Evolutionary conservation across 1,284 basidiomycete genomes (phyloP), one percentile per base, ranked within the genome.

Genomic region (Ustilago vetiveriae): DNA sequence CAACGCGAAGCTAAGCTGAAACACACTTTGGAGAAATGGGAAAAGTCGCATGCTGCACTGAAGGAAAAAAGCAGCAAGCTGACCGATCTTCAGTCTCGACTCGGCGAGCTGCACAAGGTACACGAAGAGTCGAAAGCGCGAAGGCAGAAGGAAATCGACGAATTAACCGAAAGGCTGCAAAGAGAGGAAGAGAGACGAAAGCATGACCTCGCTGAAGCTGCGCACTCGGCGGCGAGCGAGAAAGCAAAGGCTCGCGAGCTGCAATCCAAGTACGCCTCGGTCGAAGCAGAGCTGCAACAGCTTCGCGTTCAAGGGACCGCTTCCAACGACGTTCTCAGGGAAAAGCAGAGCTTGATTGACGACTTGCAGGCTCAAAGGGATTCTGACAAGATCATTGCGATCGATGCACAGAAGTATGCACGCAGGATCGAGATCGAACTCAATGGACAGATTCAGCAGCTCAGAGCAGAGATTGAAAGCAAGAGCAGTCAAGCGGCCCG

Each of bases 1-100:
- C 68, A 71, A 40, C 49, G 68, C 8, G 68, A 71, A 47, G 58
- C 63, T 37, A 71, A 71, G 42, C 63, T 71, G 35, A 62, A 56
- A 43, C 47, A 57, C 27, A 47, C 22, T 22, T 26, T 71, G 16
- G 68, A 71, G 2, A 71, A 63, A 32, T 55, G 54, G 48, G 68
- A 71, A 48, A 71, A 59, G 47, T 55, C 54, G 16, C 53, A 66
- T 17, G 45, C 63, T 30, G 35, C 50, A n/a, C 54, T 66, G 22
- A 71, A 63, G 22, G 63, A 71, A 23, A 71, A 67, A 48, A 63
- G 49, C 51, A 49, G 22, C 52, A 62, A 62, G 30, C 45, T 66
- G 0, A 38, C 30, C 2, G 58, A 54, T 10, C 47, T 71, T 2
- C 63, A 71, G 26, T 40, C 46, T 2, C 23, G 63, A 22, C 54